Percentiles rank a stretch among this genome's conserved stretches.
Conservation (phyloP, 345 rosid genomes). For the Isatis tinctoria region DNA sequence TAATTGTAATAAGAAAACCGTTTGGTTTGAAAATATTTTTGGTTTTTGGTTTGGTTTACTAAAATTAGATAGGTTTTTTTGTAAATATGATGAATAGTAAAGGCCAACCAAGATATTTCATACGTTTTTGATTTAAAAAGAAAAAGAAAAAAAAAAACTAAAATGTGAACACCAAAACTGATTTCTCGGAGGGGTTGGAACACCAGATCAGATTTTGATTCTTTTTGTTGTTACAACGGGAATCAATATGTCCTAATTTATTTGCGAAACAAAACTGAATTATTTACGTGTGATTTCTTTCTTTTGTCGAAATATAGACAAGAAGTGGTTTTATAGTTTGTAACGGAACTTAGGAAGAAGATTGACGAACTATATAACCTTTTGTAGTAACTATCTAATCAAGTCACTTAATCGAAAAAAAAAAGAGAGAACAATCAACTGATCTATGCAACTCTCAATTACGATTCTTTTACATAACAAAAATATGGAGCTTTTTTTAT, state of each 20-base stretch:
- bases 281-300: not conserved
- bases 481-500: not conserved
- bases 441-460: constrained; percentile 1
- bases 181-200: too few species aligned
- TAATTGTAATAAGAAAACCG: too few species aligned
- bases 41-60: too few species aligned
- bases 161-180: too few species aligned
- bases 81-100: too few species aligned
- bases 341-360: not conserved
- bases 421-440: not conserved
- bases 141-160: too few species aligned
- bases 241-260: not conserved
- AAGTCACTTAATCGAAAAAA: not conserved
- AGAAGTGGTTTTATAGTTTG: constrained; percentile 4
- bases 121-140: too few species aligned
- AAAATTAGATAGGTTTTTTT: too few species aligned
- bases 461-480: constrained; percentile 1
- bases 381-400: not conserved
- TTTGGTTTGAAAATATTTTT: too few species aligned
- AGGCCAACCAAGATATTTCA: too few species aligned
- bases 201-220: too few species aligned
- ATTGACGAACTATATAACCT: not conserved
- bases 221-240: not conserved
- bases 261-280: not conserved
- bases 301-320: not conserved